Conservation (phyloP, 805 yeast species). For the Candida ascalaphidarum region DNA sequence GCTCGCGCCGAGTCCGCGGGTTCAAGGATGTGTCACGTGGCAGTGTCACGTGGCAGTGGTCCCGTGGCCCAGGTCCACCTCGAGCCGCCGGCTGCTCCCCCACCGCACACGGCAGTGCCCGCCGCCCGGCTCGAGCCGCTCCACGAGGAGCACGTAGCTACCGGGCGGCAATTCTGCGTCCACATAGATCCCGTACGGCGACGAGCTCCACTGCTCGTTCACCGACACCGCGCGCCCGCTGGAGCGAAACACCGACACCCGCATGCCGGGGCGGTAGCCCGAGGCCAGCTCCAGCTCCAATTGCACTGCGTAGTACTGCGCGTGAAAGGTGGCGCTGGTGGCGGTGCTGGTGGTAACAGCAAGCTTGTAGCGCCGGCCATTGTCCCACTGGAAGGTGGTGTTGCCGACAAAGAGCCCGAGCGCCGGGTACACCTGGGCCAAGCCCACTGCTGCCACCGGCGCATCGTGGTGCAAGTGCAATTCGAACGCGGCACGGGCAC, state of each 20-base stretch:
- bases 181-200: constrained; percentile 36
- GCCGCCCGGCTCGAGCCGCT: constrained; percentile 39
- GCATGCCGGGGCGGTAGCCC: constrained; percentile 36
- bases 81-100: too few relatives aligned
- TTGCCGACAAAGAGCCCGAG: constrained; percentile 27
- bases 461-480: constrained; percentile 19
- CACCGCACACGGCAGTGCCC: constrained; percentile 31
- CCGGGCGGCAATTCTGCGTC: constrained; percentile 19
- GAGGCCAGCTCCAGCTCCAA: too few relatives aligned
- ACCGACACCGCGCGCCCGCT: constrained; percentile 20
- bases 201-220: constrained; percentile 31
- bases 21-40: too few relatives aligned
- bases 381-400: constrained; percentile 27
- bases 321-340: constrained; percentile 17
- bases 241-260: constrained; percentile 35
- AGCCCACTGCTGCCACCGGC: background rate
- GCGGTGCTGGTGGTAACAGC: constrained; percentile 13
- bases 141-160: constrained; percentile 33
- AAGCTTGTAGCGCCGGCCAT: constrained; percentile 29
- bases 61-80: too few relatives aligned
- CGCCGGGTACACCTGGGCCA: constrained; percentile 12
- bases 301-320: too few relatives aligned
- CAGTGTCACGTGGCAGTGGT: too few relatives aligned
- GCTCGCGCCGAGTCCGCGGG: too few relatives aligned
- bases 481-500: constrained; percentile 18